Base-by-base conservation (phyloP, 495 filamentous ascomycete species). In the Aspergillus baeticus region DNA sequence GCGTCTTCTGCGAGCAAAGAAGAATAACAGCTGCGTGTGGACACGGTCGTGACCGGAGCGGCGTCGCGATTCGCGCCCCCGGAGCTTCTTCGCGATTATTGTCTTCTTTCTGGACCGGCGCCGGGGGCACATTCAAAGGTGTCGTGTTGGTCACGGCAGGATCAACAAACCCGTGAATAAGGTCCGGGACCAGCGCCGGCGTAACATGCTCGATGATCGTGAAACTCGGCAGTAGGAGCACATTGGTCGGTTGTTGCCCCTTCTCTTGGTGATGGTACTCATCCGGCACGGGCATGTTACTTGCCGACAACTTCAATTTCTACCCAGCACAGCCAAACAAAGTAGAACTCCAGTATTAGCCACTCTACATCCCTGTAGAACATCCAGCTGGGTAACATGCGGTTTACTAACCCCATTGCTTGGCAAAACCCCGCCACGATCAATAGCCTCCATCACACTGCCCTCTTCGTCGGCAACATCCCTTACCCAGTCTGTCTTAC, bases 391-490 rank as follows among this genome's bases (percentile, higher is more conserved):
- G 8, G 26, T 3, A 8, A 8, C 33, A 45, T 31, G 4, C n/a
- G 21, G 33, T 26, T n/a, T 34, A 75, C 82, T 61, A 78, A 94
- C 89, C 61, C 92, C 92, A 66, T 93, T 95, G 50, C 66, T 79
- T 0, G 88, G 86, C 63, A 83, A 81, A 23, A 85, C 73, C 10
- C 73, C 72, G 6, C 80, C 74, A 56, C 81, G 82, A 54, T 81
- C 84, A 65, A 98, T 83, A 7, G 92, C 95, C 74, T 95, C 86
- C 94, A 98, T 98, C 23, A 98, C 83, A 65, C 91, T 96, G 1
- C 92, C 95, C 70, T 85, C 83, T 75, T 98, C 94, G 62, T 98
- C 89, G 41, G 84, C 86, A 13, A 98, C 89, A 73, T 96, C 87
- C 44, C 89, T 73, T 61, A 92, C 86, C 94, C 94, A 98, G 73